Conservation (phyloP, 805 yeast species). For the Barnettozyma siamensis region DNA sequence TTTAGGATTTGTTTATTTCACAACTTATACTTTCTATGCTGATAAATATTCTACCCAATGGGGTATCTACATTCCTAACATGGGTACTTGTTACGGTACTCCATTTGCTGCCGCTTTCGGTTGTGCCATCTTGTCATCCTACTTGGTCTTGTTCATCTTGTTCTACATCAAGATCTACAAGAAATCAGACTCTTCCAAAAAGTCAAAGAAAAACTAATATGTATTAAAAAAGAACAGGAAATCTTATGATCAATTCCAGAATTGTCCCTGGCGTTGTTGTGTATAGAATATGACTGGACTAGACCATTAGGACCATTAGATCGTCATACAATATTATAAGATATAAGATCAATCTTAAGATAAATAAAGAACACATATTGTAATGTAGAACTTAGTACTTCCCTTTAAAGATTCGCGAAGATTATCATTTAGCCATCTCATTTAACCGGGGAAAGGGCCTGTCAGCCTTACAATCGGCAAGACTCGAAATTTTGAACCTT, state of each 20-base stretch:
- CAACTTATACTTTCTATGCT: constrained; percentile 87
- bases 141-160: constrained; percentile 83
- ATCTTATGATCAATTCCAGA: too few relatives aligned
- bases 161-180: constrained; percentile 87
- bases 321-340: too few relatives aligned
- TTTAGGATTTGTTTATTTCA: constrained; percentile 85
- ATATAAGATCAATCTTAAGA: too few relatives aligned
- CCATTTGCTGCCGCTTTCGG: constrained; percentile 93
- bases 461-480: not conserved
- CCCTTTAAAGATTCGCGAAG: too few relatives aligned
- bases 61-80: constrained; percentile 57
- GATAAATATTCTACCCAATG: constrained; percentile 44
- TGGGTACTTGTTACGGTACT: constrained; percentile 86
- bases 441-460: too few relatives aligned
- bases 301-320: too few relatives aligned
- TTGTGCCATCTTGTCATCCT: constrained; percentile 79
- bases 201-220: constrained; percentile 12
- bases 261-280: too few relatives aligned
- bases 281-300: too few relatives aligned
- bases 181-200: constrained; percentile 29
- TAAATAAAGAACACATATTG: too few relatives aligned
- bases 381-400: not conserved
- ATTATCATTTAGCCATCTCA: too few relatives aligned
- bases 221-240: not conserved
- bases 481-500: not conserved